Percentiles rank a stretch among this genome's conserved stretches.
Conservation (phyloP, 2,329 filamentous ascomycete genomes). For the Colletotrichum melonis region DNA sequence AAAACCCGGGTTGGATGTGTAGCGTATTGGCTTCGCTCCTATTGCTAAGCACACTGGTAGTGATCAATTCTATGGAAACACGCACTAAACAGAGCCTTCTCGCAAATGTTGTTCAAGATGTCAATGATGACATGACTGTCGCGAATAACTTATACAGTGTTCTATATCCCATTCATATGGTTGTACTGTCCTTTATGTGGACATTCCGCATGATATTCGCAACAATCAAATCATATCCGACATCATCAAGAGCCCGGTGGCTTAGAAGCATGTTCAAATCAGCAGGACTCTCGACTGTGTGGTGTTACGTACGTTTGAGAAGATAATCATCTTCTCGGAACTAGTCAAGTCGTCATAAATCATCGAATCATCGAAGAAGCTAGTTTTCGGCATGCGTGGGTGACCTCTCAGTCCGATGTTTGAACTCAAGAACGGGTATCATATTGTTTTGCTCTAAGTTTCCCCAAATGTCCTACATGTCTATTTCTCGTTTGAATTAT, state of each 20-base stretch:
- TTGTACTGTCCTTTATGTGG: too few species aligned
- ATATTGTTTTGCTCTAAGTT: constrained; percentile 14
- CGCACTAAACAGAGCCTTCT: neutral
- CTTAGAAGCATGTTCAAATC: too few species aligned
- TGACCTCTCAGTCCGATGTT: neutral
- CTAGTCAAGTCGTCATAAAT: too few species aligned
- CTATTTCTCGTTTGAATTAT: constrained; percentile 6
- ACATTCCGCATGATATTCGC: too few species aligned
- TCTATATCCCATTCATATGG: too few species aligned
- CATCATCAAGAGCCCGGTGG: too few species aligned
- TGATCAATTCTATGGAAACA: constrained; percentile 27
- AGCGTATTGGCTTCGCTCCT: constrained; percentile 7
- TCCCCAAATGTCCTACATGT: constrained; percentile 2
- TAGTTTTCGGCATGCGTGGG: neutral
- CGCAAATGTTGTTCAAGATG: neutral
- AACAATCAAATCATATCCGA: too few species aligned
- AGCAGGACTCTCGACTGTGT: neutral
- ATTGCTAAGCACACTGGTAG: constrained; percentile 7
- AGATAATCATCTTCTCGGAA: neutral
- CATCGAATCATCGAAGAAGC: neutral
- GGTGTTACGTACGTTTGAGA: too few species aligned
- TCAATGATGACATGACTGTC: too few species aligned
- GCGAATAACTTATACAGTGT: too few species aligned
- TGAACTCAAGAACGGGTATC: constrained; percentile 29
- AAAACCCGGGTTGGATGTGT: constrained; percentile 15